Evolutionary conservation across 768 basidiomycete genomes (phyloP).

Genomic region (Panus rudis): DNA sequence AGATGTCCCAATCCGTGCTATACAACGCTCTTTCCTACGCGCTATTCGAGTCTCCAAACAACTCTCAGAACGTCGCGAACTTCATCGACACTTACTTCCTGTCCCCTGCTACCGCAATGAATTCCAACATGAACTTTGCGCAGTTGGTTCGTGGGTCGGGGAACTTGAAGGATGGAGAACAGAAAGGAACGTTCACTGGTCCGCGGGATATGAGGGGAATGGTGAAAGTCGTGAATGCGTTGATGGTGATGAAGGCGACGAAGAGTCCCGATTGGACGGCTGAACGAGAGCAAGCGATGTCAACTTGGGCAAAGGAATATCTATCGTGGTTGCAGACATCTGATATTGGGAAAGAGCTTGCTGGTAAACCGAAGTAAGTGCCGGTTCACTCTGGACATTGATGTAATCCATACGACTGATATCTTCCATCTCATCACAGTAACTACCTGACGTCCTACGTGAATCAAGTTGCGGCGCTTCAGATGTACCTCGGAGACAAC

Average conservation of each 20-base stretch:
- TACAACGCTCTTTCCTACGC: conserved; percentile 41
- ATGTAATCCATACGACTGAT: too few relatives aligned
- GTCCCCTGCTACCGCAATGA: conserved; percentile 35
- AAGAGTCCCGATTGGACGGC: conserved; percentile 37
- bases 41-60: conserved; percentile 24
- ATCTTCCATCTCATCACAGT: conserved; percentile 25
- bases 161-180: conserved; percentile 26
- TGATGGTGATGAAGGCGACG: conserved; percentile 33
- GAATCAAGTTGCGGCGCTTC: conserved; percentile 36
- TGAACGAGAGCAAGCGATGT: conserved; percentile 31
- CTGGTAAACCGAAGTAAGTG: conserved; percentile 43
- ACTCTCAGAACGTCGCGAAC: conserved; percentile 30
- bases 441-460: conserved; percentile 48
- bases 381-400: too few relatives aligned
- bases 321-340: conserved; percentile 38
- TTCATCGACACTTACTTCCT: conserved; percentile 43
- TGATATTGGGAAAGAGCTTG: conserved; percentile 33
- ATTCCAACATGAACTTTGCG: conserved; percentile 48
- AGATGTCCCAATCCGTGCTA: conserved; percentile 35
- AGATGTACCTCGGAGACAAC: conserved; percentile 34
- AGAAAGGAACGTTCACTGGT: conserved; percentile 45
- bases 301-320: conserved; percentile 37
- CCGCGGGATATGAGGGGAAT: conserved; percentile 45
- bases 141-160: conserved; percentile 50
- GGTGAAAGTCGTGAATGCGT: conserved; percentile 41